These are phyloP conservation scores for Dysphania ambrosioides DNA, from an alignment of 148 eudicot genomes.

Conservation along the genomic window DNA sequence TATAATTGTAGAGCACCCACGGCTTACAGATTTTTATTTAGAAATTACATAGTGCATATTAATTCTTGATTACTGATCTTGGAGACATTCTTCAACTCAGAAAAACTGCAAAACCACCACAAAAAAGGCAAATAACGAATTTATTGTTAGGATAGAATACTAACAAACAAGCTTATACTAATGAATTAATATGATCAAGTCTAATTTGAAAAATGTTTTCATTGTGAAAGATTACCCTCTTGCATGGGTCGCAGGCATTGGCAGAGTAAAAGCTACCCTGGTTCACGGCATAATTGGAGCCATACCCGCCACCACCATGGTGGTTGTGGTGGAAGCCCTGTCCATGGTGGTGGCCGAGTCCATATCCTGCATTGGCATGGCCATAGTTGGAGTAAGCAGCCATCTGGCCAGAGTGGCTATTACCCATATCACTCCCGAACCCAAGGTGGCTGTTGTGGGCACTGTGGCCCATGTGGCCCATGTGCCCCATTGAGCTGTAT, in stretches of 20 bases:
- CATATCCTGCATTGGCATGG: constrained; percentile 18
- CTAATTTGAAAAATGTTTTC: background rate
- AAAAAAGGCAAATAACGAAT: background rate
- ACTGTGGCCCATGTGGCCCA: constrained; percentile 20
- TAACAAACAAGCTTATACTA: background rate
- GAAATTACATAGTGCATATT: background rate
- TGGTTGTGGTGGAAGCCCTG: constrained; percentile 9
- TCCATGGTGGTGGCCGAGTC: constrained; percentile 8
- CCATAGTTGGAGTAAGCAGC: constrained; percentile 28
- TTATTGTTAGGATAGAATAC: background rate
- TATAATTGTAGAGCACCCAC: background rate
- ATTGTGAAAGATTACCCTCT: constrained; percentile 17
- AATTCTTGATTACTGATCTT: background rate
- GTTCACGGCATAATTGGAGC: constrained; percentile 16
- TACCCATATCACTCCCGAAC: constrained; percentile 2
- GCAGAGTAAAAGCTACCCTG: constrained; percentile 20
- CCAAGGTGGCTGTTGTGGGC: constrained; percentile 20
- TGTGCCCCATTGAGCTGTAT: constrained; percentile 20
- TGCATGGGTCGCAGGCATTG: constrained; percentile 21
- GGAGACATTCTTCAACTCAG: constrained; percentile 11
- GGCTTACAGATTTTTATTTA: constrained; percentile 20
- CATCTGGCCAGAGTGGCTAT: constrained; percentile 27
- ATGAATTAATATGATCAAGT: background rate
- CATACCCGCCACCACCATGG: constrained; percentile 18
- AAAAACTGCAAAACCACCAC: constrained; percentile 28